Conservation (phyloP, 805 yeast species). For the Wickerhamiella siamensis region DNA sequence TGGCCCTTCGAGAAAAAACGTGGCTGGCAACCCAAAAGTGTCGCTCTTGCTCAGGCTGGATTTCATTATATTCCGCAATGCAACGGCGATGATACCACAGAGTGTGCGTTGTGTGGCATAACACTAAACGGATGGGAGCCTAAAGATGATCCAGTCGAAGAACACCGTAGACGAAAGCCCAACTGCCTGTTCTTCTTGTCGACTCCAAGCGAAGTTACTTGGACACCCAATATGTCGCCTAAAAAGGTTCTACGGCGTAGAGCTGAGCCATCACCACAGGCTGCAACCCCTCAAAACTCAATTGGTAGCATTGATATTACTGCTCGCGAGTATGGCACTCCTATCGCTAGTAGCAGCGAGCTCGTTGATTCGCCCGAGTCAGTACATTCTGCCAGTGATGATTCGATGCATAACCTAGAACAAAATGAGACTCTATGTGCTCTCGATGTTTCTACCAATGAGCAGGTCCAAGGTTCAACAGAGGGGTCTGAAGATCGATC, state of each 20-base stretch:
- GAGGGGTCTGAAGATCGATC: too few relatives aligned
- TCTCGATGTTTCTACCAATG: too few relatives aligned
- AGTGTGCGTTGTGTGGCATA: constrained; percentile 51
- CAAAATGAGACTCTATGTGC: too few relatives aligned
- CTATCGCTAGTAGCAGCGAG: too few relatives aligned
- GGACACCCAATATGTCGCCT: not conserved
- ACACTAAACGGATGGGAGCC: constrained; percentile 60
- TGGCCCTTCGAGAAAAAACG: constrained; percentile 36
- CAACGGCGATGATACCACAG: constrained; percentile 38
- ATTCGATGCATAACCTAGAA: too few relatives aligned
- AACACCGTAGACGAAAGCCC: constrained; percentile 36
- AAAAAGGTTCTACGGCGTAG: not conserved
- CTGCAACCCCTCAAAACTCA: not conserved
- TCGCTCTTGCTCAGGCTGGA: constrained; percentile 43
- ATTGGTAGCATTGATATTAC: not conserved
- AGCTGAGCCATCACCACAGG: not conserved
- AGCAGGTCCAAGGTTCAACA: too few relatives aligned
- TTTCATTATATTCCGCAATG: constrained; percentile 42
- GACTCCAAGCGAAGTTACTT: constrained; percentile 2
- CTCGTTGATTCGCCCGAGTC: too few relatives aligned
- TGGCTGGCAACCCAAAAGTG: constrained; percentile 29
- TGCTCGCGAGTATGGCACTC: not conserved
- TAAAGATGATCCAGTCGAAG: constrained; percentile 46
- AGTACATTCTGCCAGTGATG: too few relatives aligned
- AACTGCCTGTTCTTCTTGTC: constrained; percentile 30